Evolutionary conservation across 164 flowering plant genomes (phyloP).

Genomic region (Aristolochia contorta): DNA sequence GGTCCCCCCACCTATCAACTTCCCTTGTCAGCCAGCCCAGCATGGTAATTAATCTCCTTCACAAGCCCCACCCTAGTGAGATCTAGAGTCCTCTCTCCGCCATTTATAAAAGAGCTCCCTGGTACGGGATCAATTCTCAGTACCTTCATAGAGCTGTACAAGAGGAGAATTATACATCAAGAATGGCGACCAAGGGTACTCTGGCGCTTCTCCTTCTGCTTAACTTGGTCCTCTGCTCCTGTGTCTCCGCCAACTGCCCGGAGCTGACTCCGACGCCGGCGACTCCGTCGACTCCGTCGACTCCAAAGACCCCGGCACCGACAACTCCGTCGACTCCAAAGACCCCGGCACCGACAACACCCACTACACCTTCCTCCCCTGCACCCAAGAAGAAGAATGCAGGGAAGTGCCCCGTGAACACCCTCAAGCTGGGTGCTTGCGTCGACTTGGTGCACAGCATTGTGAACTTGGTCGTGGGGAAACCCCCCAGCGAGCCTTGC

Average conservation of each 20-base stretch:
- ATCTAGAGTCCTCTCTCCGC: neutral
- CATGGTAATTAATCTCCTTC: neutral
- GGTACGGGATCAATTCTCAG: too few species aligned
- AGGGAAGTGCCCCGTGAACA: constrained; percentile 2
- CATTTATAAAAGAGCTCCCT: neutral
- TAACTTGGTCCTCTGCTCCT: constrained; percentile 49
- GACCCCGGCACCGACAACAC: neutral
- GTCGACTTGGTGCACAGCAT: neutral
- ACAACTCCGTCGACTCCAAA: neutral
- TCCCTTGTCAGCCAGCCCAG: neutral
- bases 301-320: too few species aligned
- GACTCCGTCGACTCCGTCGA: neutral
- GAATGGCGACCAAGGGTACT: constrained; percentile 16
- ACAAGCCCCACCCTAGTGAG: neutral
- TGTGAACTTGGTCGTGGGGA: neutral
- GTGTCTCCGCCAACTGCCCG: constrained; percentile 22
- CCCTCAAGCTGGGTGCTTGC: constrained; percentile 2
- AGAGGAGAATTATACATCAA: too few species aligned
- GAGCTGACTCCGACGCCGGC: neutral
- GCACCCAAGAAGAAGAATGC: neutral
- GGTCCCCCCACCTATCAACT: too few species aligned
- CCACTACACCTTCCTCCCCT: neutral
- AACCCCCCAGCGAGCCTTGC: neutral
- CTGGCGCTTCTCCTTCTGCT: constrained; percentile 35
- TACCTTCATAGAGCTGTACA: too few species aligned